Base-by-base conservation (phyloP, 805 yeast genomes). In the Brettanomyces custersianus region DNA sequence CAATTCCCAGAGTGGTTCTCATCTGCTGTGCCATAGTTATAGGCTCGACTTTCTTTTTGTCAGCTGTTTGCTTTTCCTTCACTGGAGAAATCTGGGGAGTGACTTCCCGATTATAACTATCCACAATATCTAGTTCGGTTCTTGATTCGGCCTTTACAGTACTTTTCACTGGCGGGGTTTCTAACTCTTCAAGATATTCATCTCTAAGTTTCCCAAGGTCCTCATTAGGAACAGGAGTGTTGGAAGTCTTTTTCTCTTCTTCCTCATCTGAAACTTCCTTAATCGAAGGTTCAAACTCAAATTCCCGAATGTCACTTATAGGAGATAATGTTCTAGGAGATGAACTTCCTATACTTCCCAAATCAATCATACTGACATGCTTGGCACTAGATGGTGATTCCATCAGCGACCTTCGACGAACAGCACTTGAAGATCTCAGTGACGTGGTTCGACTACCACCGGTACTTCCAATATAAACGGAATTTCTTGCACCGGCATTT, bases 161-260 rank as follows among this genome's bases (percentile, higher is more conserved):
- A n/a, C n/a, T n/a, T n/a, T n/a, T n/a, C n/a, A n/a, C n/a, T n/a
- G n/a, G n/a, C n/a, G n/a, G n/a, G n/a, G 25, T 9, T 9, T 57
- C 63, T 15, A 47, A 40, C 22, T 43, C 44, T 15, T 48, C 52
- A 24, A 50, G 41, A 20, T 49, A 51, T 26, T 44, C 53, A 29
- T 35, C 43, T 47, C 48, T 43, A 34, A 55, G 39, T 10, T 47
- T 36, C 16, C 44, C 53, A 33, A 55, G 51, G 32, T 49, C 51
- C 7, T 10, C 16, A n/a, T n/a, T n/a, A 7, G 31, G 6, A 29
- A 15, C 31, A 18, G 11, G 9, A 29, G 6, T n/a, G 13, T n/a
- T 10, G 31, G 11, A 19, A 29, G n/a, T 18, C 8, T 5, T 18
- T 10, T 15, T 15, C 9, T 9, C 6, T 16, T 10, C 31, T 6